Percentiles rank a stretch among this genome's conserved stretches.
phyloP scores from a whole-genome alignment of 148 eudicot species.

The Nepenthes gracilis region DNA sequence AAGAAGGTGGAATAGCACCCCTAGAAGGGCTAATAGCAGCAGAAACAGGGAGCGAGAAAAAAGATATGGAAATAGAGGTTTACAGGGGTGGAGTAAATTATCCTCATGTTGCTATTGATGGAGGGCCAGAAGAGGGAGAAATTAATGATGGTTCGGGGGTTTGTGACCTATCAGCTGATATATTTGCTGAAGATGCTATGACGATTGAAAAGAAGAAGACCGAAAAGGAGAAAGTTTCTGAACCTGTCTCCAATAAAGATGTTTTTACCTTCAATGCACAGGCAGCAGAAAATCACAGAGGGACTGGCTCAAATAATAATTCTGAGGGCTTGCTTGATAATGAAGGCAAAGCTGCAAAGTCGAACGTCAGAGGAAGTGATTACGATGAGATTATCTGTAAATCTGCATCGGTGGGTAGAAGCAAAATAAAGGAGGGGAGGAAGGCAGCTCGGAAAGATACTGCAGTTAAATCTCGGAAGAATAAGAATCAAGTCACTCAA shows the following conservation, averaged over 20 bases:
- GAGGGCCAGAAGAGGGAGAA: not conserved
- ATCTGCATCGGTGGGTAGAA: not conserved
- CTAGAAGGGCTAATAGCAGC: not conserved
- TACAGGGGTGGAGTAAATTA: not conserved
- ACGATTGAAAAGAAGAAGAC: not conserved
- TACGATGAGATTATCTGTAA: not conserved
- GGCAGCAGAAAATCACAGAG: not conserved
- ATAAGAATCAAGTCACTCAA: not conserved
- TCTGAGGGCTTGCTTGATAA: not conserved
- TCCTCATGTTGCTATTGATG: not conserved
- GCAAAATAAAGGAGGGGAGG: not conserved
- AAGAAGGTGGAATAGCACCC: not conserved
- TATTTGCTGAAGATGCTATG: not conserved
- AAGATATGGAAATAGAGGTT: not conserved
- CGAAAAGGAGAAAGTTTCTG: not conserved
- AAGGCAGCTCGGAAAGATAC: constrained; percentile 1
- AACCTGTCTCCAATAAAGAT: not conserved
- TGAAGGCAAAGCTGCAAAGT: not conserved
- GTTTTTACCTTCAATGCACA: not conserved
- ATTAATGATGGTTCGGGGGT: not conserved
- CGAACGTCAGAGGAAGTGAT: not conserved
- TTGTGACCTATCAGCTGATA: not conserved
- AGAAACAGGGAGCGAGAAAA: not conserved
- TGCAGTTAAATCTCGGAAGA: not conserved
- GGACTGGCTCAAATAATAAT: not conserved